These are phyloP conservation scores for Sequoiadendron giganteum DNA, from an alignment of 75 land plant genomes.

Conservation along the genomic window DNA sequence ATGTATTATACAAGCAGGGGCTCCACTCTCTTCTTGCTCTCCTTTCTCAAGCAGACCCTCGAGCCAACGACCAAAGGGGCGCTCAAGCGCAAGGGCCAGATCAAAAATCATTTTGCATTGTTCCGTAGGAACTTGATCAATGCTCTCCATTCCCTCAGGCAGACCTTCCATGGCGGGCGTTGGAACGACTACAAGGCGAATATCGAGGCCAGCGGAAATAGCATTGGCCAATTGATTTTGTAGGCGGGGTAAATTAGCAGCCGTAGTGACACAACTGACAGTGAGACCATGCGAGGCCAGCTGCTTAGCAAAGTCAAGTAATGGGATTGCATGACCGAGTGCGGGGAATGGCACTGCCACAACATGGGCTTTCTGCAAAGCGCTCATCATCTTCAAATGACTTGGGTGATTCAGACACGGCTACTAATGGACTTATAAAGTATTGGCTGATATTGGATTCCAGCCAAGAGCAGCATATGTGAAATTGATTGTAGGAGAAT, in stretches of 20 bases:
- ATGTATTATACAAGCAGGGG: slow-evolving; percentile 5
- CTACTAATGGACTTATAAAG: no score
- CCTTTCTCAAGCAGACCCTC: neutral
- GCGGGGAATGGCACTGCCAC: slow-evolving; percentile 44
- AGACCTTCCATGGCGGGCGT: neutral
- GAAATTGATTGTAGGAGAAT: no score
- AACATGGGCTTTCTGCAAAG: slow-evolving; percentile 14
- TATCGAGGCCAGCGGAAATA: slow-evolving; percentile 15
- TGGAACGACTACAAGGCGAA: neutral
- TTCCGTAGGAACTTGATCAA: neutral
- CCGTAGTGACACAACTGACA: slow-evolving; percentile 40
- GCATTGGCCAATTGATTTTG: slow-evolving; percentile 13
- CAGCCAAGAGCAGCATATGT: no score
- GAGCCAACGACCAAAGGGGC: neutral
- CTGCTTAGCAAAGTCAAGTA: slow-evolving; percentile 31
- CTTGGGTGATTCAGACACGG: no score
- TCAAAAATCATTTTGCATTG: neutral
- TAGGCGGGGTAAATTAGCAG: slow-evolving; percentile 16
- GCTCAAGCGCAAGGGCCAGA: neutral
- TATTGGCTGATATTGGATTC: no score
- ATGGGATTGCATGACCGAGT: slow-evolving; percentile 55
- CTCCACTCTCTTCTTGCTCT: neutral
- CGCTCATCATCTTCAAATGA: neutral
- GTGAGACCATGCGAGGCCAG: slow-evolving; percentile 34
- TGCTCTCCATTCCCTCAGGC: neutral